These are phyloP conservation scores for Yamadazyma philogaea DNA, from an alignment of 805 yeast genomes.

Conservation along the genomic window DNA sequence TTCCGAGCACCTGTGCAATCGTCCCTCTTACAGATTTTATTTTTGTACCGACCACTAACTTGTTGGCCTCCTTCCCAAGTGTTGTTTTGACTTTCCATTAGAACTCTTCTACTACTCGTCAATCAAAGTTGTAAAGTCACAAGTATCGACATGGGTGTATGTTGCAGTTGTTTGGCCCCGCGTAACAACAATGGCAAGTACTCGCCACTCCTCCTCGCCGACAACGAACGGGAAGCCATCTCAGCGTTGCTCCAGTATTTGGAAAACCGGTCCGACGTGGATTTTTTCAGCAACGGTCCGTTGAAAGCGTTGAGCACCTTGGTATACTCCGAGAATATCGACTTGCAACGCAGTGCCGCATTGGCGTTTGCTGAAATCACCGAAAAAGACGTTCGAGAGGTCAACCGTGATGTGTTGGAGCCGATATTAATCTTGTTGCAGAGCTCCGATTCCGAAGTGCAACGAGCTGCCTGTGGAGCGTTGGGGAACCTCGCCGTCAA, in stretches of 20 bases:
- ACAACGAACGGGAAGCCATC: slow-evolving; percentile 95
- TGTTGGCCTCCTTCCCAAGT: not conserved
- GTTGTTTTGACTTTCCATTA: no score
- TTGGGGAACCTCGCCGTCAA: slow-evolving; percentile 97
- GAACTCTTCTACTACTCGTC: no score
- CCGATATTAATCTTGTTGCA: slow-evolving; percentile 88
- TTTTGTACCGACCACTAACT: not conserved
- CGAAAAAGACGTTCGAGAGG: slow-evolving; percentile 91
- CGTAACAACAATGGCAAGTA: slow-evolving; percentile 52
- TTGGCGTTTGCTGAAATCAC: slow-evolving; percentile 98
- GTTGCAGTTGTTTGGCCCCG: slow-evolving; percentile 40
- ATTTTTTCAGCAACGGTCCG: slow-evolving; percentile 84
- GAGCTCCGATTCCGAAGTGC: slow-evolving; percentile 88
- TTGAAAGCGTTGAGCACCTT: slow-evolving; percentile 85
- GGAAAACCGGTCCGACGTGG: slow-evolving; percentile 84
- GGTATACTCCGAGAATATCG: slow-evolving; percentile 92
- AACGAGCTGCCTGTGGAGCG: slow-evolving; percentile 98
- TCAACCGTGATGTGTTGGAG: slow-evolving; percentile 85
- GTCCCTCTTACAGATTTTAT: not conserved
- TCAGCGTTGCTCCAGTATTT: slow-evolving; percentile 83
- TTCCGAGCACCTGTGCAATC: not conserved
- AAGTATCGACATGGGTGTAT: slow-evolving; percentile 34
- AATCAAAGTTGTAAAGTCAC: no score
- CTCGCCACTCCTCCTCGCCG: slow-evolving; percentile 80
- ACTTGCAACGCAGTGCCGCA: slow-evolving; percentile 94